A percentile compares a stretch with the other conserved stretches of the same genome.
These are phyloP conservation scores for Akanthomyces muscarius DNA, from an alignment of 2,329 filamentous ascomycete species.

Conservation along the genomic window DNA sequence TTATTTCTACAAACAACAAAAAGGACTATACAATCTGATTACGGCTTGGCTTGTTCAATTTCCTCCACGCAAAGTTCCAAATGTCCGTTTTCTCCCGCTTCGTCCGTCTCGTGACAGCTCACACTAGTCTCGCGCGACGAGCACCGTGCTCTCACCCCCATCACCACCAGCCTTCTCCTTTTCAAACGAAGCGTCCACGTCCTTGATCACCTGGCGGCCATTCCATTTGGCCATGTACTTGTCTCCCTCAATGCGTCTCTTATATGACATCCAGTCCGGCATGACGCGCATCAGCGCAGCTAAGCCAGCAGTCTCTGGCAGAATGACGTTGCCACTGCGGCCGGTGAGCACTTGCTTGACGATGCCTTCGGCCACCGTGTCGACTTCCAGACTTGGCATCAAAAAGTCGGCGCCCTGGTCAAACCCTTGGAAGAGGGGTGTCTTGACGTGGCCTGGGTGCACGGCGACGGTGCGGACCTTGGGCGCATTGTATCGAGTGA, in stretches of 20 bases:
- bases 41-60: neutral
- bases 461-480: slow-evolving; percentile 64
- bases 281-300: slow-evolving; percentile 45
- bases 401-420: slow-evolving; percentile 44
- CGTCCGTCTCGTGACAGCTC: neutral
- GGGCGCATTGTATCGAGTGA: slow-evolving; percentile 56
- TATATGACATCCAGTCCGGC: slow-evolving; percentile 61
- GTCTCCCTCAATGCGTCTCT: slow-evolving; percentile 41
- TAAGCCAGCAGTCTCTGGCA: slow-evolving; percentile 38
- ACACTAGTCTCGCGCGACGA: slow-evolving; percentile 29
- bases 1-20: neutral
- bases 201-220: slow-evolving; percentile 45
- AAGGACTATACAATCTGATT: neutral
- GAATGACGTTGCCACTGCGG: slow-evolving; percentile 44
- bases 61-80: neutral
- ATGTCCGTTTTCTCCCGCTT: neutral
- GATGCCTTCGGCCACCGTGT: slow-evolving; percentile 44
- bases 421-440: slow-evolving; percentile 43
- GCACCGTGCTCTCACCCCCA: slow-evolving; percentile 34
- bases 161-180: slow-evolving; percentile 25
- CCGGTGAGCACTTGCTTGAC: slow-evolving; percentile 47
- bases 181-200: slow-evolving; percentile 39
- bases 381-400: slow-evolving; percentile 34
- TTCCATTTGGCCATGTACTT: slow-evolving; percentile 41
- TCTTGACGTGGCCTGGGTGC: slow-evolving; percentile 46